Percentiles rank a stretch among this genome's conserved stretches.
phyloP scores from a whole-genome alignment of 768 basidiomycete species.

The Russula virescens region DNA sequence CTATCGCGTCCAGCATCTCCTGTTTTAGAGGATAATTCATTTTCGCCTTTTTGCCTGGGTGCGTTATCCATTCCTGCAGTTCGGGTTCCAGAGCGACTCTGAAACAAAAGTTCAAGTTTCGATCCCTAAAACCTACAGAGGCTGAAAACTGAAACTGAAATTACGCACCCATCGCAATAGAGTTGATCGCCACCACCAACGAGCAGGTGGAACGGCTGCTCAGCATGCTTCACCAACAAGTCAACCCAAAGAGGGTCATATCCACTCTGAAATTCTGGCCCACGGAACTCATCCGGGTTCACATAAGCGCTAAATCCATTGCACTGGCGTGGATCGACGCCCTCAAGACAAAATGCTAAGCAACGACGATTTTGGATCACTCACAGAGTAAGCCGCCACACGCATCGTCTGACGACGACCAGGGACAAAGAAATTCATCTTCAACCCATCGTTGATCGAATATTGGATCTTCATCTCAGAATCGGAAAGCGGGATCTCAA shows the following conservation, averaged over 20 bases:
- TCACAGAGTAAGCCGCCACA: constrained; percentile 83
- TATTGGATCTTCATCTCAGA: constrained; percentile 77
- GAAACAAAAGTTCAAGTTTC: background rate
- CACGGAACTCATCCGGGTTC: constrained; percentile 81
- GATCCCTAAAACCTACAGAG: background rate
- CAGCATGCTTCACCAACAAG: constrained; percentile 74
- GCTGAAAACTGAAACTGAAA: background rate
- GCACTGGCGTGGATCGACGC: constrained; percentile 43
- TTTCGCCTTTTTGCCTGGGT: constrained; percentile 54
- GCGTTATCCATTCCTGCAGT: constrained; percentile 77
- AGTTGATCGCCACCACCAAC: constrained; percentile 96
- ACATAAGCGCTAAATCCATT: constrained; percentile 88
- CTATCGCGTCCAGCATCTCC: constrained; percentile 70
- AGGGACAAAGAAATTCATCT: constrained; percentile 79
- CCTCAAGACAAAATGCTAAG: background rate
- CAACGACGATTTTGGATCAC: constrained; percentile 24
- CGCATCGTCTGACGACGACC: constrained; percentile 78
- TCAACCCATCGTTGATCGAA: constrained; percentile 72
- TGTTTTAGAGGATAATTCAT: constrained; percentile 53
- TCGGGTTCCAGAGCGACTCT: constrained; percentile 84
- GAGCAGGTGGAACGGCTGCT: constrained; percentile 80
- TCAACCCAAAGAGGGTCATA: constrained; percentile 95
- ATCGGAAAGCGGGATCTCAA: constrained; percentile 68
- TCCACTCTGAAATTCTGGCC: constrained; percentile 55
- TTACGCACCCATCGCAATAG: constrained; percentile 75